Conservation (phyloP, 257 asterid species). For the Solanum arcanum region DNA sequence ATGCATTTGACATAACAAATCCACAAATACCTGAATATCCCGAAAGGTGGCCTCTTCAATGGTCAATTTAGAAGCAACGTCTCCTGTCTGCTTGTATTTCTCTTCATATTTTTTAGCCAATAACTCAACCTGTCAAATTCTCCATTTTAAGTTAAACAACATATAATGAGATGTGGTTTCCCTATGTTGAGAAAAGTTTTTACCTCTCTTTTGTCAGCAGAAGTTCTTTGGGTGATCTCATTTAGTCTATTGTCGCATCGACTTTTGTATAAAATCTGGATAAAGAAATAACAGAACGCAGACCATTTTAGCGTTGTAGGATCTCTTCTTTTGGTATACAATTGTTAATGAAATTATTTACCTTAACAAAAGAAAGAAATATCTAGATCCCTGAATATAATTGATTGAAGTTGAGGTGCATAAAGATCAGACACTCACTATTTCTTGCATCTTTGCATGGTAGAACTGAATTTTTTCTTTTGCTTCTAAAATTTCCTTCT, state of each 20-base stretch:
- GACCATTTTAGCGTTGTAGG: not conserved
- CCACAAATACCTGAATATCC: constrained; percentile 74
- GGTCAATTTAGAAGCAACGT: constrained; percentile 84
- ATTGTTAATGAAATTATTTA: not conserved
- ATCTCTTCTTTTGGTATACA: not conserved
- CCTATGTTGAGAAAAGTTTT: not conserved
- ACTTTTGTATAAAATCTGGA: constrained; percentile 86
- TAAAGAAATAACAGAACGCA: not conserved
- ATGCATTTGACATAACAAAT: not conserved
- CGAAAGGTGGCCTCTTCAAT: constrained; percentile 95
- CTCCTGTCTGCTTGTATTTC: constrained; percentile 85
- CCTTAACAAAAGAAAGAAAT: not conserved
- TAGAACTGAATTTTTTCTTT: constrained; percentile 78
- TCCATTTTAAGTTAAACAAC: constrained; percentile 9
- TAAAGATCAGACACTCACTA: constrained; percentile 43
- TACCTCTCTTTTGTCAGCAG: constrained; percentile 86
- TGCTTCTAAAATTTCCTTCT: constrained; percentile 84
- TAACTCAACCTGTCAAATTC: constrained; percentile 51
- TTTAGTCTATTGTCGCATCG: constrained; percentile 90
- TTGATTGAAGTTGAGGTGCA: not conserved
- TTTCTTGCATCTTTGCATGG: constrained; percentile 94
- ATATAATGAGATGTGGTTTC: not conserved
- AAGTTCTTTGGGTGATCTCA: constrained; percentile 81
- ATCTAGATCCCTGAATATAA: not conserved
- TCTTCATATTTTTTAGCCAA: constrained; percentile 89